Evolutionary conservation across 345 rosid species (phyloP).

Genomic region (Physaria fendleri): DNA sequence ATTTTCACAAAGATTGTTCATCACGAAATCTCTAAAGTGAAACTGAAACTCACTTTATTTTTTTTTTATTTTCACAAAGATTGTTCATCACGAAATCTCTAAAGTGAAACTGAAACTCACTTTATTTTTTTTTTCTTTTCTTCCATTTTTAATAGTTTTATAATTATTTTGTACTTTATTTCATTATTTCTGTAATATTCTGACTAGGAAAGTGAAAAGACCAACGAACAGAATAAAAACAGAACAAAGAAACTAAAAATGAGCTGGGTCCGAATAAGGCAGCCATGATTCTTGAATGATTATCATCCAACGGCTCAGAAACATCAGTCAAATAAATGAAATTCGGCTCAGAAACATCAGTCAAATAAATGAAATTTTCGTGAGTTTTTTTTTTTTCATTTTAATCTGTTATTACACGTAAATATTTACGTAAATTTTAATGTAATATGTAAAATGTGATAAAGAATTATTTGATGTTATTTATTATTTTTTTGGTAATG

Average conservation of each 20-base stretch:
- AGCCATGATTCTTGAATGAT: background rate
- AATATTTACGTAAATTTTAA: too few species aligned
- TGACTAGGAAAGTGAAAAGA: background rate
- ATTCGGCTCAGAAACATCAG: constrained; percentile 1
- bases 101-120: constrained; percentile 11
- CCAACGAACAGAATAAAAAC: constrained; percentile 10
- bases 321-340: constrained; percentile 6
- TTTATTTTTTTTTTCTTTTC: background rate
- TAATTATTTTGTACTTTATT: background rate
- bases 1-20: too few species aligned
- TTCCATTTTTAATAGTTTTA: background rate
- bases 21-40: constrained; percentile 25
- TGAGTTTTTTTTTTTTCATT: background rate
- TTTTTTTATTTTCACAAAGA: too few species aligned
- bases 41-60: background rate
- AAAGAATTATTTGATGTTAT: too few species aligned
- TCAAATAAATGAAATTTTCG: constrained; percentile 8
- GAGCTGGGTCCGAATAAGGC: background rate
- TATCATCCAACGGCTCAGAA: constrained; percentile 9
- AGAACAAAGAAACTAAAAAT: constrained; percentile 14
- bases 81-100: constrained; percentile 22
- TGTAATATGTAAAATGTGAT: too few species aligned
- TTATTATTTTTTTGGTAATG: too few species aligned
- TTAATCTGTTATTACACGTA: too few species aligned
- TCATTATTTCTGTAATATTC: background rate